Conservation (phyloP, 176 grass and related monocot genomes). For the Aegilops sharonensis region DNA sequence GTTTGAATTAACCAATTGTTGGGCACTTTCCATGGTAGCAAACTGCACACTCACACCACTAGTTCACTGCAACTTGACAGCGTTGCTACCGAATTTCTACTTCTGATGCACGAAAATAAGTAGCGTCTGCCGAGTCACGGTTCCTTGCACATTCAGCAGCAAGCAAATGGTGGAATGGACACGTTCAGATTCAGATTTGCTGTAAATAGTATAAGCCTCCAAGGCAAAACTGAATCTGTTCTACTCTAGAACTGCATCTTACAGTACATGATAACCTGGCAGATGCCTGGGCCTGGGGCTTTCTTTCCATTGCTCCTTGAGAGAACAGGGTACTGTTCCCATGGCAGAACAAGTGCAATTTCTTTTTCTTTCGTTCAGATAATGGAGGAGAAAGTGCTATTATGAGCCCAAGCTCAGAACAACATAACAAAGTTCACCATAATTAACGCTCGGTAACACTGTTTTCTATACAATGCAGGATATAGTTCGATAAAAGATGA, state of each 20-base stretch:
- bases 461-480: too few relatives aligned
- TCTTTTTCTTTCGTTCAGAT: too few relatives aligned
- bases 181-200: neutral
- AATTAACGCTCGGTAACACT: too few relatives aligned
- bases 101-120: neutral
- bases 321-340: too few relatives aligned
- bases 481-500: too few relatives aligned
- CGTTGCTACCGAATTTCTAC: neutral
- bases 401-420: too few relatives aligned
- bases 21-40: too few relatives aligned
- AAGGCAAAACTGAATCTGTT: neutral
- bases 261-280: neutral
- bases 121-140: neutral
- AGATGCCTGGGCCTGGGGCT: neutral
- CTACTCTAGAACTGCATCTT: neutral
- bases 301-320: neutral
- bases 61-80: neutral
- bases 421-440: too few relatives aligned
- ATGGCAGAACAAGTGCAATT: too few relatives aligned
- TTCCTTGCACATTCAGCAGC: too few relatives aligned
- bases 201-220: neutral
- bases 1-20: neutral
- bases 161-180: neutral
- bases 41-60: neutral
- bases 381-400: too few relatives aligned